phyloP scores from a whole-genome alignment of 2,329 filamentous ascomycete genomes.

The Fusarium longipes region DNA sequence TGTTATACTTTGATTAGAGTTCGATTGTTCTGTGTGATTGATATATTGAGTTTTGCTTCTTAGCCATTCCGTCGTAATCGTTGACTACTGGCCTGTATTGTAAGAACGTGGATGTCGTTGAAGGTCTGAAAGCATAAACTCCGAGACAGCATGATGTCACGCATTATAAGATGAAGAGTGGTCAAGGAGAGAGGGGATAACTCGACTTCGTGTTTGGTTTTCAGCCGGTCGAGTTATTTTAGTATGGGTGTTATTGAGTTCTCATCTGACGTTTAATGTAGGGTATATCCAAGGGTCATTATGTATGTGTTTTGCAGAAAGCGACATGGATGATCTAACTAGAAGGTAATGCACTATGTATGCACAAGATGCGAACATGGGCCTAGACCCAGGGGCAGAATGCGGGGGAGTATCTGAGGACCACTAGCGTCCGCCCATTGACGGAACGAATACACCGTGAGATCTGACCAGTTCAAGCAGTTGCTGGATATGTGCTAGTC shows the following conservation, averaged over 20 bases:
- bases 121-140: neutral
- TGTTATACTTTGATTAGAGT: neutral
- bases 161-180: too few species aligned
- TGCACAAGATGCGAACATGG: slow-evolving; percentile 13
- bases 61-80: neutral
- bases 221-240: slow-evolving; percentile 2
- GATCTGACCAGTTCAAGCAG: slow-evolving; percentile 33
- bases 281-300: slow-evolving; percentile 11
- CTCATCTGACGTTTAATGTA: slow-evolving; percentile 8
- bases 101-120: neutral
- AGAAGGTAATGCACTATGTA: neutral
- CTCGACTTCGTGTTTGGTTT: slow-evolving; percentile 7
- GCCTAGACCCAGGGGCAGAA: slow-evolving; percentile 24
- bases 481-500: slow-evolving; percentile 25
- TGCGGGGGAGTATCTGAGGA: slow-evolving; percentile 29
- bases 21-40: neutral
- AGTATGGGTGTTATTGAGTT: neutral
- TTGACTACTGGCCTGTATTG: neutral
- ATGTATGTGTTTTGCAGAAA: slow-evolving; percentile 27
- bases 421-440: slow-evolving; percentile 5
- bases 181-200: too few species aligned
- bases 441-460: slow-evolving; percentile 22
- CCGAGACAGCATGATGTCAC: neutral
- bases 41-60: neutral
- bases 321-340: slow-evolving; percentile 21